Conservation (phyloP, 257 asterid species). For the Linaria vulgaris region DNA sequence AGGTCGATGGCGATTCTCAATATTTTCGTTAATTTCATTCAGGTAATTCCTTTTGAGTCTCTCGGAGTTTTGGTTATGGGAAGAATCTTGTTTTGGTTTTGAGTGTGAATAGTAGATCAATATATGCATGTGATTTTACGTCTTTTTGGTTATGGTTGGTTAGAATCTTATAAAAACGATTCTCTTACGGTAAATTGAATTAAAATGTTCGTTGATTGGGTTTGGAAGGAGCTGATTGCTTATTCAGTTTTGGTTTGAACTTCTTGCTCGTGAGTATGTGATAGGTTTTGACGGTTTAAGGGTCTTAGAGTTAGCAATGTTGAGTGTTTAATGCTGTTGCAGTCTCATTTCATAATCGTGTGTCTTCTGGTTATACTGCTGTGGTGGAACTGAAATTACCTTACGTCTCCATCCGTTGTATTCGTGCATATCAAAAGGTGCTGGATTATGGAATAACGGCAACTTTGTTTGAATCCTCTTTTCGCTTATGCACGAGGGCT, state of each 20-base stretch:
- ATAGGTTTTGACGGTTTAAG: neutral
- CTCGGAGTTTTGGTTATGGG: neutral
- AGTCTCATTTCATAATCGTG: neutral
- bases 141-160: neutral
- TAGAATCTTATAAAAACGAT: neutral
- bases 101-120: neutral
- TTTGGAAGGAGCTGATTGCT: neutral
- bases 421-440: neutral
- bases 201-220: neutral
- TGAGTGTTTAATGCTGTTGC: neutral
- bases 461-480: constrained; percentile 5
- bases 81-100: constrained; percentile 3
- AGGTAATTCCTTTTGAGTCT: constrained; percentile 43
- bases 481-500: neutral
- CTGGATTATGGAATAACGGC: neutral
- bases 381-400: neutral
- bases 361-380: constrained; percentile 2
- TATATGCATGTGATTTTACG: neutral
- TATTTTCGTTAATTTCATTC: constrained; percentile 75
- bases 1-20: constrained; percentile 80
- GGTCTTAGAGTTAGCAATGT: constrained; percentile 4
- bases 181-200: neutral
- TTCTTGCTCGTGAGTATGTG: neutral
- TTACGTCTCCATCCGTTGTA: neutral
- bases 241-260: neutral